Base-by-base conservation (phyloP, 345 rosid species). In the Jatropha curcas region DNA sequence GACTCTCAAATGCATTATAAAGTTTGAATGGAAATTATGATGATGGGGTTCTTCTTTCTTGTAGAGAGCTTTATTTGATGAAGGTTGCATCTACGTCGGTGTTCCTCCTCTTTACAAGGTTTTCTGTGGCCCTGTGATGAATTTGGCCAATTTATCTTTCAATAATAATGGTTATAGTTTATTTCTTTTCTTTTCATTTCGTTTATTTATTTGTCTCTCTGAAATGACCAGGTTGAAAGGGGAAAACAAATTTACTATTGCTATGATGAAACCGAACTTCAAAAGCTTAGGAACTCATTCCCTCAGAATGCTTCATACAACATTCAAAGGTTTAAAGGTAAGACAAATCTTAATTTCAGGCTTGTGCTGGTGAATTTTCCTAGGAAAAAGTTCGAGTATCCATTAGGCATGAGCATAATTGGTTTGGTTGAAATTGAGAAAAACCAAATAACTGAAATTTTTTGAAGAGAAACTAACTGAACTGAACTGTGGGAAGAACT, bases 71-170 rank as follows among this genome's bases (percentile, higher is more conserved):
- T 84, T 96, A 66, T 96, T 91, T 70, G 97, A 96, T 60, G 89
- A 88, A 46, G 98, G 99, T 70, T 90, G 88, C 86, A 93, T 96
- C 63, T 96, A 93, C 46, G 97, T 93, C n/a, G 99, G 97, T 70
- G 98, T 96, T 76, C 96, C 99, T 34, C 99, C 99, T 20, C 89
- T 96, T 73, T 96, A 82, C 86, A 93, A 96, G 98, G 98, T 89
- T 71, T 59, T 77, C 62, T 68, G 34, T 61, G 48, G 14, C 31
- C 11, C 22, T 51, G 19, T 68, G 51, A 67, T 27, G 25, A 45
- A 27, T 33, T 22, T 25, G 10, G 12, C 5, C 35, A 37, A 34
- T 39, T n/a, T 4, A 50, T 8, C 24, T 7, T n/a, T n/a, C n/a
- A 25, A 58, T 9, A 43, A 72, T 51, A 22, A 39, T 24, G 8